phyloP scores from a whole-genome alignment of 2,329 filamentous ascomycete species.

The Berkeleyomyces rouxiae region DNA sequence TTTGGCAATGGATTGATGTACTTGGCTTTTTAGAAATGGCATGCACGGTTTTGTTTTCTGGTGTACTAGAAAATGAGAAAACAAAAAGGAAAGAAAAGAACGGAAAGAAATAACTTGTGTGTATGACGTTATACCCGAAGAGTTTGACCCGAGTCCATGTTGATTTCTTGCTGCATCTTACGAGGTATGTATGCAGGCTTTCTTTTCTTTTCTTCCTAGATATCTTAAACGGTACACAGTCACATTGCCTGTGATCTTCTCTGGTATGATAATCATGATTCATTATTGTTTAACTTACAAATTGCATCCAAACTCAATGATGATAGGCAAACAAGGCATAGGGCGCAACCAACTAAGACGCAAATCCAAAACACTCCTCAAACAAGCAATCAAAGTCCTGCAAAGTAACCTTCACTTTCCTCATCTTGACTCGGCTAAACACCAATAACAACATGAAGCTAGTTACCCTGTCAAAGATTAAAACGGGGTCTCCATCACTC shows the following conservation, averaged over 20 bases:
- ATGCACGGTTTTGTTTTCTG: not conserved
- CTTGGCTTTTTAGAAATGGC: not conserved
- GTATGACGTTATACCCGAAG: constrained; percentile 2
- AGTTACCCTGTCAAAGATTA: not conserved
- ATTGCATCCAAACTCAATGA: not conserved
- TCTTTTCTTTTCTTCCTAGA: not conserved
- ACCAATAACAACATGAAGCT: not conserved
- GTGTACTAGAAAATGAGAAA: not conserved
- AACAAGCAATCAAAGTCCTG: not conserved
- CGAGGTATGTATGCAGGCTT: not conserved
- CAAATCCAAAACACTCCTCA: constrained; percentile 9
- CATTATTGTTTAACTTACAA: constrained; percentile 4
- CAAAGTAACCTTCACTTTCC: too few relatives aligned
- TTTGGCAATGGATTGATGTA: not conserved
- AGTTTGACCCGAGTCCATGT: not conserved
- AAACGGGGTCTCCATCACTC: constrained; percentile 37
- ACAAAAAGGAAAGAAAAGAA: not conserved
- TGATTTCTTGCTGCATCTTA: not conserved
- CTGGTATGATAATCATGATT: constrained; percentile 3
- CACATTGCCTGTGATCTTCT: not conserved
- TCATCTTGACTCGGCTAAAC: too few relatives aligned
- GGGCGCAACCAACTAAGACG: not conserved
- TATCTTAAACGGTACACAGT: too few relatives aligned
- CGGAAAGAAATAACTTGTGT: not conserved
- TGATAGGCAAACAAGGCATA: not conserved